Evolutionary conservation across 495 filamentous ascomycete species (phyloP).

Genomic region (Staphylotrichum tortipilum): DNA sequence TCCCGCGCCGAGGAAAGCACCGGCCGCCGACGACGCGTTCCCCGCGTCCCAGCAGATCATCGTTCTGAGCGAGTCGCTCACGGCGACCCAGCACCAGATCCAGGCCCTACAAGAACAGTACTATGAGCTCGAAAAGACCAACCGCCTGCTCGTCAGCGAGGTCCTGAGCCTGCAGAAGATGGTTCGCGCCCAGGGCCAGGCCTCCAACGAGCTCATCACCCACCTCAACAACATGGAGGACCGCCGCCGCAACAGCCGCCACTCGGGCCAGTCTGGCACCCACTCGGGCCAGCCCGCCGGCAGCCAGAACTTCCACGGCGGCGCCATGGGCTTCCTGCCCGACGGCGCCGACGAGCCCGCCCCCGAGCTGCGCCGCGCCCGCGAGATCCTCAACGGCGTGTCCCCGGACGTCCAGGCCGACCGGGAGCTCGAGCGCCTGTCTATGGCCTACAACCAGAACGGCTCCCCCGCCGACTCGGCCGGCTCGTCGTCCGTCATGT

Average conservation of each 20-base stretch:
- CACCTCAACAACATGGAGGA: constrained; percentile 41
- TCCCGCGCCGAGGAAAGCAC: constrained; percentile 76
- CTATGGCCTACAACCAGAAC: constrained; percentile 57
- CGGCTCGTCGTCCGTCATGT: constrained; percentile 37
- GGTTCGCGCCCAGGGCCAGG: constrained; percentile 61
- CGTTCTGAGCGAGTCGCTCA: constrained; percentile 74
- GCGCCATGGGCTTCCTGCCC: constrained; percentile 27
- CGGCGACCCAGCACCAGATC: constrained; percentile 86
- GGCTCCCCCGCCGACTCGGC: constrained; percentile 41
- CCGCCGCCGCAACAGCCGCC: constrained; percentile 34
- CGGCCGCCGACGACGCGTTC: constrained; percentile 59
- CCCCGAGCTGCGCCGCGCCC: constrained; percentile 78
- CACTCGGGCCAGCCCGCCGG: constrained; percentile 31
- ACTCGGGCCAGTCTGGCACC: constrained; percentile 31
- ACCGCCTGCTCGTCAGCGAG: constrained; percentile 80
- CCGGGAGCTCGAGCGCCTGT: constrained; percentile 66
- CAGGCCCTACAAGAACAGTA: constrained; percentile 78
- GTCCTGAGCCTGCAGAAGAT: constrained; percentile 82
- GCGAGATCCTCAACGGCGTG: constrained; percentile 75
- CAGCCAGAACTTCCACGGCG: constrained; percentile 23
- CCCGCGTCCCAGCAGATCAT: constrained; percentile 76
- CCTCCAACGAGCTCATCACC: constrained; percentile 42
- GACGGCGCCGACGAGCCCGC: constrained; percentile 58
- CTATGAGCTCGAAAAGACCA: constrained; percentile 74
- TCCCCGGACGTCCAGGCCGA: constrained; percentile 73